Percentiles rank a stretch among this genome's conserved stretches.
phyloP scores from a whole-genome alignment of 441 rosid species.

The California macrophylla region DNA sequence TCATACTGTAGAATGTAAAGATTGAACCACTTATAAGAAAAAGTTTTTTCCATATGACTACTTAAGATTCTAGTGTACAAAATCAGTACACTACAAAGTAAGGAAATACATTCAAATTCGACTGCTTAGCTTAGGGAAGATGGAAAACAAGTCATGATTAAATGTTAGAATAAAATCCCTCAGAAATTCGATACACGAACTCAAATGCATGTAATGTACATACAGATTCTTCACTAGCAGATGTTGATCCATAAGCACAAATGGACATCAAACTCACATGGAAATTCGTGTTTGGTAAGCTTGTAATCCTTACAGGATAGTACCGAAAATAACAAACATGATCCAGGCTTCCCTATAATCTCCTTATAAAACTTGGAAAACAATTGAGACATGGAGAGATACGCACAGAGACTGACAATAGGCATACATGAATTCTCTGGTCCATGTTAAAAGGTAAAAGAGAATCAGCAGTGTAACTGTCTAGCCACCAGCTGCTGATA shows the following conservation, averaged over 20 bases:
- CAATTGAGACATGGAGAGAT: neutral
- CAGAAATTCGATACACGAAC: neutral
- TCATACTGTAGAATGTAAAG: neutral
- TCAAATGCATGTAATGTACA: conserved; percentile 8
- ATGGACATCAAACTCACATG: conserved; percentile 26
- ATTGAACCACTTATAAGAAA: neutral
- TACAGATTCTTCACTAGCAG: conserved; percentile 19
- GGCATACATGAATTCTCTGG: conserved; percentile 10
- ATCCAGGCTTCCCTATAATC: conserved; percentile 19
- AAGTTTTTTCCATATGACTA: neutral
- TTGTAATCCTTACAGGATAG: conserved; percentile 30
- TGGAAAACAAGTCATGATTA: neutral
- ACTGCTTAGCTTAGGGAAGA: neutral
- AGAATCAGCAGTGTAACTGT: conserved; percentile 10
- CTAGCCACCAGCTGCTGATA: conserved; percentile 44
- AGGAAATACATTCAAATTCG: neutral
- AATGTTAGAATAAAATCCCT: neutral
- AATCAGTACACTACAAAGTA: neutral
- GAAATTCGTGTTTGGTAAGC: conserved; percentile 20
- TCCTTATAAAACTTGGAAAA: conserved; percentile 15
- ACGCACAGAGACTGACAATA: conserved; percentile 13
- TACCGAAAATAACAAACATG: conserved; percentile 11
- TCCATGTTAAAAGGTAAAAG: conserved; percentile 10
- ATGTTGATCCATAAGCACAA: conserved; percentile 18
- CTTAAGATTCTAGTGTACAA: neutral